Evolutionary conservation across 768 basidiomycete genomes (phyloP), one percentile per base, ranked within the genome.

Genomic region (Lactifluus rugatus): DNA sequence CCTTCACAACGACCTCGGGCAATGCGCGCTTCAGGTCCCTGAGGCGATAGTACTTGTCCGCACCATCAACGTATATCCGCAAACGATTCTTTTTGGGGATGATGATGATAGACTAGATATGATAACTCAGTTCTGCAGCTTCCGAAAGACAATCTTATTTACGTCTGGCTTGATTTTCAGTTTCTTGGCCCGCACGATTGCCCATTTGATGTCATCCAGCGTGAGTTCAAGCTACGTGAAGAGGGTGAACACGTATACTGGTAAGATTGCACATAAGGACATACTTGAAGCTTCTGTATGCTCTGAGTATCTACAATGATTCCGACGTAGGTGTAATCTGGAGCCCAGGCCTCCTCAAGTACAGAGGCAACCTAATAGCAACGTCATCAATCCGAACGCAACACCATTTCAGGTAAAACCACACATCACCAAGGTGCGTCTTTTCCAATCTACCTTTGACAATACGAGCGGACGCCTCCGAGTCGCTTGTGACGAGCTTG

Each of bases 391-490:
- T 42, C 16, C 25, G n/a, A 52, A 52, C 14, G 23, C 25, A 52
- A 52, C 14, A 26, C 25, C 36, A 39, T 48, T 1, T 21, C 48
- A 56, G n/a, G 28, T 10, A 47, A 59, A 45, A 10, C 65, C 84
- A 65, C 64, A 96, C 93, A 74, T 98, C 96, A 61, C 93, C 89
- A 21, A 99, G 75, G 57, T 90, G 78, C 0, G 96, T 98, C 74
- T 93, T 94, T 74, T 99, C 96, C 48, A 99, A 72, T 47, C 96
- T 81, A 13, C 87, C 96, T 72, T 99, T 98, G 62, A 99, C 96
- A 65, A 98, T 97, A 49, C 96, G 84, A 25, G 96, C 96, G 21
- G 95, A 92, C n/a, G 88, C 81, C 68, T 98, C 96, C 63, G 83
- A 93, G 62, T 88, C 78, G 53, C 78, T 75, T 8, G 87, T 87